phyloP scores from a whole-genome alignment of 2,329 filamentous ascomycete genomes.

The Diaporthe longicolla region DNA sequence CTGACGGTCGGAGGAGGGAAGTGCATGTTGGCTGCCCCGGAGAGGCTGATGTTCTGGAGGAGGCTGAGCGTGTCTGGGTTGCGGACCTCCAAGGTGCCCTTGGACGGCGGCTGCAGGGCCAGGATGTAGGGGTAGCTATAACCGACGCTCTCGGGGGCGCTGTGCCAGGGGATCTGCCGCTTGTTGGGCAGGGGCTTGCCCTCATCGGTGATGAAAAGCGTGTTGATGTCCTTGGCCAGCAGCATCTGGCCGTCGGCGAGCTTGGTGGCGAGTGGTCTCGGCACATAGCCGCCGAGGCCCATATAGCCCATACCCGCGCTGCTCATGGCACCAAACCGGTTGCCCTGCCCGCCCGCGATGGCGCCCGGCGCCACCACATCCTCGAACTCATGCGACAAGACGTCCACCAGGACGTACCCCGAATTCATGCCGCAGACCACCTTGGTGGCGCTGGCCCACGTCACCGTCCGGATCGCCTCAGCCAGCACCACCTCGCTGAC shows the following conservation, averaged over 20 bases:
- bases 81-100: conserved; percentile 88
- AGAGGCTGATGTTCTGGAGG: conserved; percentile 86
- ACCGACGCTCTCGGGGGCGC: conserved; percentile 89
- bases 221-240: conserved; percentile 98
- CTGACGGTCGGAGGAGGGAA: conserved; percentile 94
- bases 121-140: conserved; percentile 98
- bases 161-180: conserved; percentile 91
- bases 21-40: conserved; percentile 86
- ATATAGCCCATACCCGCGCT: conserved; percentile 96
- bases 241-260: conserved; percentile 87
- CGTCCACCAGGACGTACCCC: conserved; percentile 90
- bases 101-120: conserved; percentile 84
- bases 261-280: conserved; percentile 88
- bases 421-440: conserved; percentile 92
- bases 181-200: conserved; percentile 83
- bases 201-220: conserved; percentile 87
- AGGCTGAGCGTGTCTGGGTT: conserved; percentile 94
- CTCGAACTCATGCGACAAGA: conserved; percentile 78
- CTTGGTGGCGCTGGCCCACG: conserved; percentile 90
- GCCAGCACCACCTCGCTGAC: conserved; percentile 83
- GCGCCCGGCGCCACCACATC: conserved; percentile 85
- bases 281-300: conserved; percentile 91
- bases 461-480: conserved; percentile 88
- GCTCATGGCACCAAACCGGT: conserved; percentile 85
- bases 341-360: conserved; percentile 76